These are phyloP conservation scores for Aquilaria malaccensis DNA, from an alignment of 345 rosid genomes.

Conservation along the genomic window DNA sequence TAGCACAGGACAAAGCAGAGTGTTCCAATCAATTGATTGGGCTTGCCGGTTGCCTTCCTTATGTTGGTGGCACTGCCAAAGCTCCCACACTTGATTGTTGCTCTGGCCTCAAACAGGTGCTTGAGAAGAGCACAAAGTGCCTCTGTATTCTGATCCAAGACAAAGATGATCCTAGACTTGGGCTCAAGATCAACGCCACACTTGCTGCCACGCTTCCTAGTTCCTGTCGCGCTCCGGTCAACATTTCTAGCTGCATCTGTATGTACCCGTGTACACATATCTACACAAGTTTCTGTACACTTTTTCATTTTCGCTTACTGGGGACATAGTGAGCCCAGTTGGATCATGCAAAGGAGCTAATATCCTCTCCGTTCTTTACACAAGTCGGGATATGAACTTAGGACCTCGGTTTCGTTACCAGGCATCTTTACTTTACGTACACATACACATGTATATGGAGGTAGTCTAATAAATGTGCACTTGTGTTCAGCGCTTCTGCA, in stretches of 20 bases:
- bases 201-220: slow-evolving; percentile 59
- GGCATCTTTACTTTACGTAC: too few relatives aligned
- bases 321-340: too few relatives aligned
- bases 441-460: too few relatives aligned
- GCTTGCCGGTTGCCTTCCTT: slow-evolving; percentile 61
- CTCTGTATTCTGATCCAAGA: slow-evolving; percentile 66
- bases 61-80: slow-evolving; percentile 54
- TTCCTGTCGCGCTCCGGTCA: slow-evolving; percentile 39
- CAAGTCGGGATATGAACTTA: too few relatives aligned
- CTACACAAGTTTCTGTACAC: neutral
- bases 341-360: too few relatives aligned
- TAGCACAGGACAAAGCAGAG: slow-evolving; percentile 56
- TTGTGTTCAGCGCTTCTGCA: slow-evolving; percentile 47
- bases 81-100: slow-evolving; percentile 73
- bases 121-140: slow-evolving; percentile 59
- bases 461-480: too few relatives aligned
- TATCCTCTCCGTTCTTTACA: too few relatives aligned
- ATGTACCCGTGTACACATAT: slow-evolving; percentile 9
- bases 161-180: slow-evolving; percentile 65
- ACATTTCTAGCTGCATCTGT: slow-evolving; percentile 58
- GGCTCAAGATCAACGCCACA: slow-evolving; percentile 50
- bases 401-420: too few relatives aligned
- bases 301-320: neutral
- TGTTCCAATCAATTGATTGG: slow-evolving; percentile 46
- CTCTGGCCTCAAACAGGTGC: slow-evolving; percentile 48